Conservation (phyloP, 768 basidiomycete species). For the Kwoniella botswanensis region DNA sequence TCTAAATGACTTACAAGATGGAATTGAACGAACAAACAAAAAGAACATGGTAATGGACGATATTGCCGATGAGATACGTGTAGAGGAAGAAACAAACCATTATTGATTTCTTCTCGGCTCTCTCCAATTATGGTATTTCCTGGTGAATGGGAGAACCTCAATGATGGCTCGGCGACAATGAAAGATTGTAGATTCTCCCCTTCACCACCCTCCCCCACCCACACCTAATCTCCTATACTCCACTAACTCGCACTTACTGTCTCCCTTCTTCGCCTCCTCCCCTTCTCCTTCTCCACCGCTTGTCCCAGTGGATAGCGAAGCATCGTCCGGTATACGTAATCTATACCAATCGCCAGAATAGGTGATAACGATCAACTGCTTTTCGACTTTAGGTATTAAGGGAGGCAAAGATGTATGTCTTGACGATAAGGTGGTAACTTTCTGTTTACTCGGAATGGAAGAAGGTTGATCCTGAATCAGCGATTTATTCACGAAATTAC, state of each 20-base stretch:
- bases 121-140: too few species aligned
- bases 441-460: neutral
- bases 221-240: constrained; percentile 53
- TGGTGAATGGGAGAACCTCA: too few species aligned
- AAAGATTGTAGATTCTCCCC: too few species aligned
- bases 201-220: constrained; percentile 53
- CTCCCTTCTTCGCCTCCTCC: constrained; percentile 8
- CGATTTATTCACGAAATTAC: constrained; percentile 10
- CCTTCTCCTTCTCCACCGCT: constrained; percentile 22
- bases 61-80: too few species aligned
- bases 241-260: constrained; percentile 46
- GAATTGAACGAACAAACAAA: too few species aligned
- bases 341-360: constrained; percentile 59
- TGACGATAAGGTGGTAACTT: neutral
- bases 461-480: neutral
- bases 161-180: too few species aligned
- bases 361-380: constrained; percentile 56
- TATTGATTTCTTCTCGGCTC: too few species aligned
- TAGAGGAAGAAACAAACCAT: too few species aligned
- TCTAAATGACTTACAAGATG: too few species aligned
- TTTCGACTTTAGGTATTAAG: constrained; percentile 23
- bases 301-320: neutral
- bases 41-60: too few species aligned
- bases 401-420: neutral
- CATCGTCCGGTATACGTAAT: constrained; percentile 48